Evolutionary conservation across 2,329 filamentous ascomycete genomes (phyloP).

Genomic region (Fusarium sp.): DNA sequence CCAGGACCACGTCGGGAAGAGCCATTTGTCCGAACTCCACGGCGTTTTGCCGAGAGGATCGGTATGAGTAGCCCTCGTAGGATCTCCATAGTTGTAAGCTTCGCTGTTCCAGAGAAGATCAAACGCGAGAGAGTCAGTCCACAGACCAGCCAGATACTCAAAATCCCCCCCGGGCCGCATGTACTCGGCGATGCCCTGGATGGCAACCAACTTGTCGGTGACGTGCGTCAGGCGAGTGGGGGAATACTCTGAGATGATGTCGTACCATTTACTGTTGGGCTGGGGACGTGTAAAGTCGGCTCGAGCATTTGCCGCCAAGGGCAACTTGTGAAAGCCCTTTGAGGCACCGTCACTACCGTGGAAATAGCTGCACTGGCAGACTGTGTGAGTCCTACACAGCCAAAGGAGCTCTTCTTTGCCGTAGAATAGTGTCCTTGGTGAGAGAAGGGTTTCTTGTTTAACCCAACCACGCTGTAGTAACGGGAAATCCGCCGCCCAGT

Average conservation of each 20-base stretch:
- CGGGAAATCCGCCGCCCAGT: accelerated
- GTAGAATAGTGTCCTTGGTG: not conserved
- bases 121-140: not conserved
- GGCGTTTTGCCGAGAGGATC: not conserved
- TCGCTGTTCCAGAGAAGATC: not conserved
- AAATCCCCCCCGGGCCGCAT: not conserved
- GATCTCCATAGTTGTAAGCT: not conserved
- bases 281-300: not conserved
- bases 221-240: not conserved
- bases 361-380: not conserved
- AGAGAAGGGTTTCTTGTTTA: not conserved
- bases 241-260: not conserved
- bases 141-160: not conserved
- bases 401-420: not conserved
- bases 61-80: not conserved
- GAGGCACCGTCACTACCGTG: not conserved
- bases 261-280: not conserved
- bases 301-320: not conserved
- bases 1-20: not conserved
- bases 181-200: not conserved
- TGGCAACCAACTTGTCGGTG: not conserved
- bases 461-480: not conserved
- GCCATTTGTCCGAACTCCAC: not conserved
- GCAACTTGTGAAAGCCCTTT: not conserved
- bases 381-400: not conserved